Conservation (phyloP, 148 eudicot genomes). For the Fallopia convolvulus region DNA sequence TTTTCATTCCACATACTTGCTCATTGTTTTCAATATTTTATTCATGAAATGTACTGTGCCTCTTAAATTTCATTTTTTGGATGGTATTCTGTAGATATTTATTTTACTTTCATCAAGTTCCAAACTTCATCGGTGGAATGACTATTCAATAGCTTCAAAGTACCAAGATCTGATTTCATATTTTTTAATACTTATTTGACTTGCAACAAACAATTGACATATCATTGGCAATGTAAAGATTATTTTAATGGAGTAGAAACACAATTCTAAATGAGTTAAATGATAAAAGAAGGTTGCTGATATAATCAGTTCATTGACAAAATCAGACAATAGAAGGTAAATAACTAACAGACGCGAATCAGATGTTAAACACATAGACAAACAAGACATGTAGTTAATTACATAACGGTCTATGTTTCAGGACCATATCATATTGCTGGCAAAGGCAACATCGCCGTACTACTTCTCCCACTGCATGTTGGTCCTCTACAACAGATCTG, state of each 20-base stretch:
- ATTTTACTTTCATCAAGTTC: neutral
- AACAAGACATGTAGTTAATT: neutral
- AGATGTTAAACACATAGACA: neutral
- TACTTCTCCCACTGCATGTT: slow-evolving; percentile 41
- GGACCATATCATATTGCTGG: slow-evolving; percentile 78
- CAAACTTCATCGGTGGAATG: neutral
- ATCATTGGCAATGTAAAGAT: neutral
- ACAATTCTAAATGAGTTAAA: neutral
- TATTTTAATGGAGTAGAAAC: neutral
- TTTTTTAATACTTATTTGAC: neutral
- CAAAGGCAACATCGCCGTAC: slow-evolving; percentile 69
- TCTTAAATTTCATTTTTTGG: neutral
- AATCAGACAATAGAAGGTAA: neutral
- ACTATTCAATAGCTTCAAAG: neutral
- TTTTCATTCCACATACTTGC: neutral
- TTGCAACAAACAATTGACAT: neutral
- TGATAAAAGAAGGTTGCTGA: neutral
- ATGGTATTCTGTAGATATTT: neutral
- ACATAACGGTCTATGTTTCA: slow-evolving; percentile 66
- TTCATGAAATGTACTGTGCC: neutral
- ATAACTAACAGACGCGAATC: neutral
- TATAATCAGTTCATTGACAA: slow-evolving; percentile 3
- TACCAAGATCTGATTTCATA: neutral
- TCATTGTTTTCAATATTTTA: neutral
- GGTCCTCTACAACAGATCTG: slow-evolving; percentile 54